These are phyloP conservation scores for Pseudonitzschia multiseries DNA, from an alignment of 108 stramenopile species.

Conservation along the genomic window DNA sequence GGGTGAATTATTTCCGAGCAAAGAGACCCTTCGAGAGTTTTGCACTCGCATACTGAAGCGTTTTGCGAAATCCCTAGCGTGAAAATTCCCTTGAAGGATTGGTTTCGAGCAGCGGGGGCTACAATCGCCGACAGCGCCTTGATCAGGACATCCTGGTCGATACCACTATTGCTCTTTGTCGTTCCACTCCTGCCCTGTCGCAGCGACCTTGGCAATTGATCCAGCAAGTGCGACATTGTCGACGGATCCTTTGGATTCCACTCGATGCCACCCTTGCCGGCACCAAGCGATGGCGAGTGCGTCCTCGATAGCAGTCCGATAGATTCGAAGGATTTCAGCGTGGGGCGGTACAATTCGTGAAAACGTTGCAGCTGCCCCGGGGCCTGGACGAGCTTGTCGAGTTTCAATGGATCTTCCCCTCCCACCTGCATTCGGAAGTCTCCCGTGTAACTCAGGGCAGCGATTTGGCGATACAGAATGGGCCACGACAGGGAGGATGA, in stretches of 20 bases:
- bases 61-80: constrained; percentile 71
- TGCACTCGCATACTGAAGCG: constrained; percentile 65
- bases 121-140: constrained; percentile 55
- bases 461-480: constrained; percentile 49
- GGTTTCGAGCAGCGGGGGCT: constrained; percentile 67
- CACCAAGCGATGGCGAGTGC: neutral
- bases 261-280: constrained; percentile 30
- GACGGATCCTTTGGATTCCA: constrained; percentile 31
- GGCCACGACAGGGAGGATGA: constrained; percentile 14
- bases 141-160: constrained; percentile 14
- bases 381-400: constrained; percentile 65
- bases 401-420: constrained; percentile 81
- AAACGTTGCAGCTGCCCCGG: constrained; percentile 76
- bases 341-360: constrained; percentile 53
- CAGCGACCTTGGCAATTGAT: constrained; percentile 1
- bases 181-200: neutral
- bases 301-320: constrained; percentile 38
- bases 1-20: constrained; percentile 3
- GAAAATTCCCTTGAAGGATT: constrained; percentile 77
- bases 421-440: constrained; percentile 84
- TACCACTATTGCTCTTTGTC: neutral
- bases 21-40: constrained; percentile 76
- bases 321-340: constrained; percentile 35
- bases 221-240: neutral
- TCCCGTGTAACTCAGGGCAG: constrained; percentile 75